Percentiles rank a stretch among this genome's conserved stretches.
Evolutionary conservation across 768 basidiomycete species (phyloP).

Genomic region (Boletus edulis): DNA sequence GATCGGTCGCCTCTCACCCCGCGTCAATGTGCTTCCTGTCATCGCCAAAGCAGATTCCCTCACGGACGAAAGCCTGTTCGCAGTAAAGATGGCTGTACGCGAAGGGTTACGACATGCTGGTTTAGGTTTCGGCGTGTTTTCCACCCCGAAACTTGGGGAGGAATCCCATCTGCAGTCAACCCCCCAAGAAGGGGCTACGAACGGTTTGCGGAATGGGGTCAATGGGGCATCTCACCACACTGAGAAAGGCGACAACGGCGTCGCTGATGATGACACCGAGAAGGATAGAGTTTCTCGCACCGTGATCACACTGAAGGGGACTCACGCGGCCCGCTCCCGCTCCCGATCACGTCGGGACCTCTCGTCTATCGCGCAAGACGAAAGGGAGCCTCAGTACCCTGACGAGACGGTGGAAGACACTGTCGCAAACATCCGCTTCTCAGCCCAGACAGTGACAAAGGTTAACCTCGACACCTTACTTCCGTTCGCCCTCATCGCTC

Average conservation of each 20-base stretch:
- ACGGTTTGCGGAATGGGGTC: conserved; percentile 26
- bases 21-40: conserved; percentile 80
- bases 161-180: conserved; percentile 10
- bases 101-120: conserved; percentile 62
- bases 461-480: conserved; percentile 55
- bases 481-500: conserved; percentile 80
- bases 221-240: conserved; percentile 31
- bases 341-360: conserved; percentile 75
- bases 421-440: conserved; percentile 75
- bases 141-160: conserved; percentile 35
- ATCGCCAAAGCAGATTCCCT: conserved; percentile 80
- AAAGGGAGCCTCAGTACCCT: conserved; percentile 52
- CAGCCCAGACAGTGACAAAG: conserved; percentile 64
- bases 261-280: conserved; percentile 43
- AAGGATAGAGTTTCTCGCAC: conserved; percentile 63
- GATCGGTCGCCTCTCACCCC: conserved; percentile 68
- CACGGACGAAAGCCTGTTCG: conserved; percentile 70
- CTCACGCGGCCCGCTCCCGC: conserved; percentile 56
- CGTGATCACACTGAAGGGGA: conserved; percentile 61
- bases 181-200: conserved; percentile 13
- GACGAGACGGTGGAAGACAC: conserved; percentile 64
- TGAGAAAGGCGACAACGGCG: conserved; percentile 19
- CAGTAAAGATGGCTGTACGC: conserved; percentile 72
- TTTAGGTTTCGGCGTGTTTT: conserved; percentile 78
- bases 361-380: conserved; percentile 54